phyloP scores from a whole-genome alignment of 441 rosid species.

The Arabidopsis lyrata region DNA sequence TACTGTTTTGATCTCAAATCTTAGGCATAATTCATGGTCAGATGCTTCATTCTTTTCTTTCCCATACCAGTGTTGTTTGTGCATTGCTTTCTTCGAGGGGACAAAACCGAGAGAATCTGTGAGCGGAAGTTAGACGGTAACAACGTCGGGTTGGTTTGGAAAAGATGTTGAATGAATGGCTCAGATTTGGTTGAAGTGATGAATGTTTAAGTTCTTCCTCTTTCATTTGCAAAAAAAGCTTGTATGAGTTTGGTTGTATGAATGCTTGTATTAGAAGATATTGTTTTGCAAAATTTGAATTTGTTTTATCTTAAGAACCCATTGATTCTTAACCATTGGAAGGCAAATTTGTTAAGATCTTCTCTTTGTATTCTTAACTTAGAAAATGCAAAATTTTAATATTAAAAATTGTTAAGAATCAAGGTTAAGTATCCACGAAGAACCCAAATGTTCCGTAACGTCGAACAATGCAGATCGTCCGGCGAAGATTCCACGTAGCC shows the following conservation, averaged over 20 bases:
- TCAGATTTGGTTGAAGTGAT: slow-evolving; percentile 27
- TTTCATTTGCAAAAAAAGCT: no score
- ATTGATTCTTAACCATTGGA: no score
- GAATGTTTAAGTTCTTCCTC: slow-evolving; percentile 9
- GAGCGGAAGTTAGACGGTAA: slow-evolving; percentile 14
- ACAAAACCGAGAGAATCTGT: slow-evolving; percentile 5
- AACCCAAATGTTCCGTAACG: slow-evolving; percentile 59
- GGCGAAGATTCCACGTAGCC: slow-evolving; percentile 60
- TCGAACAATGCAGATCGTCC: slow-evolving; percentile 57
- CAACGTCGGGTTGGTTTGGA: slow-evolving; percentile 9
- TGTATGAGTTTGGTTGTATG: no score
- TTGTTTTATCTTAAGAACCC: no score
- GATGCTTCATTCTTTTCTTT: slow-evolving; percentile 25
- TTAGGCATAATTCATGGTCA: slow-evolving; percentile 29
- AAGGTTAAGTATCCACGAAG: no score
- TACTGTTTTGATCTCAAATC: slow-evolving; percentile 35
- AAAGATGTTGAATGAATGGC: slow-evolving; percentile 25
- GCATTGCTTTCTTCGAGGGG: slow-evolving; percentile 2
- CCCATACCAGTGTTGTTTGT: slow-evolving; percentile 19
- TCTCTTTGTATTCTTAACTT: no score
- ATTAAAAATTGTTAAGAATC: no score
- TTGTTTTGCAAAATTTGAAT: no score
- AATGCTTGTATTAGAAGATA: no score
- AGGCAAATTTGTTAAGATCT: no score
- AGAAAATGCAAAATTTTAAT: no score